A percentile compares a stretch with the other conserved stretches of the same genome.
Evolutionary conservation across 2,329 filamentous ascomycete species (phyloP).

Genomic region (Claviceps maximensis): DNA sequence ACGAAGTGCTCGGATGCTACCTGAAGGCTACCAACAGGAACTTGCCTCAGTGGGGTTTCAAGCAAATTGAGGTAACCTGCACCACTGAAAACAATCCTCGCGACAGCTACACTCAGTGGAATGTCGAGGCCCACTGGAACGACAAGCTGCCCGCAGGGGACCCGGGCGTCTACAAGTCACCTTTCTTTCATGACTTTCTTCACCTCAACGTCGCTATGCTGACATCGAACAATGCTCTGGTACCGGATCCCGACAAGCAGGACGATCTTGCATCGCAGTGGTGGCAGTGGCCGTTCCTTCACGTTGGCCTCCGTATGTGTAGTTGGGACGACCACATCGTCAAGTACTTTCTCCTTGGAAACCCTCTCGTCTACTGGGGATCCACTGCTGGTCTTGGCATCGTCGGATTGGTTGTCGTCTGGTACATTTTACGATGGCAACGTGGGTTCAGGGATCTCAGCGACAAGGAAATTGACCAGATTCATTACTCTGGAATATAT

Average conservation of each 20-base stretch:
- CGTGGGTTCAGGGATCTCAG: constrained; percentile 79
- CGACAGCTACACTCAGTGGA: constrained; percentile 97
- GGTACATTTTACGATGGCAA: constrained; percentile 92
- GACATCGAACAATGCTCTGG: constrained; percentile 97
- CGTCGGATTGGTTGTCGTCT: constrained; percentile 59
- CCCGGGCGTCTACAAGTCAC: constrained; percentile 86
- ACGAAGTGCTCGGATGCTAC: constrained; percentile 77
- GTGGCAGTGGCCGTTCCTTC: constrained; percentile 96
- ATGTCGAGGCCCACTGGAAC: constrained; percentile 89
- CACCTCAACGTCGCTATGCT: constrained; percentile 99
- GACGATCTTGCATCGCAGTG: constrained; percentile 92
- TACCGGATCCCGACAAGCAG: constrained; percentile 97
- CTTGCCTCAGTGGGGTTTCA: constrained; percentile 97
- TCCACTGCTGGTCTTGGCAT: constrained; percentile 67
- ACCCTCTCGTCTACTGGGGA: constrained; percentile 92
- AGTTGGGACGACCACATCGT: constrained; percentile 91
- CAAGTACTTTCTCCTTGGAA: constrained; percentile 97
- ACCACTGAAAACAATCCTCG: constrained; percentile 83
- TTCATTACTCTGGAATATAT: constrained; percentile 88
- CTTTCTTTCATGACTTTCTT: constrained; percentile 94
- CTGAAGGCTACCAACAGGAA: constrained; percentile 91
- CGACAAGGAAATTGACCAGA: constrained; percentile 72
- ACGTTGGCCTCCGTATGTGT: constrained; percentile 96
- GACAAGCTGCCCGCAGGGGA: constrained; percentile 82
- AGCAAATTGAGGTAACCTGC: constrained; percentile 97